These are phyloP conservation scores for Floccularia luteovirens DNA, from an alignment of 768 basidiomycete species.

Conservation along the genomic window DNA sequence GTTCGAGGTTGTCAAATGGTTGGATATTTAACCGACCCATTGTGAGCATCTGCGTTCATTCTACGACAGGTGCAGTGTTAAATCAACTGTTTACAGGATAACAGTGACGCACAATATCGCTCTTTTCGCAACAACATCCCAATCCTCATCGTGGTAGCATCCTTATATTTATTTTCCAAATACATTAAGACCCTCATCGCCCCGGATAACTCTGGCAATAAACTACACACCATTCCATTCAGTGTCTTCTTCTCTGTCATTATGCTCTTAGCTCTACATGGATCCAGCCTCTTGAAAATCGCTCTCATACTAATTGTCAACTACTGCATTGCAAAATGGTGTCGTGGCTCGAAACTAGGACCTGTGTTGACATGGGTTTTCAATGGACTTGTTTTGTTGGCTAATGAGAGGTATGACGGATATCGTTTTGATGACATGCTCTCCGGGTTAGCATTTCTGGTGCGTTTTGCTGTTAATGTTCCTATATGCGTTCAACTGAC, in stretches of 20 bases:
- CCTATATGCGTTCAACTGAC: background rate
- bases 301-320: constrained; percentile 63
- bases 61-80: background rate
- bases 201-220: constrained; percentile 13
- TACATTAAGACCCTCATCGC: constrained; percentile 31
- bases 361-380: constrained; percentile 68
- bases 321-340: constrained; percentile 50
- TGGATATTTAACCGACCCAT: constrained; percentile 80
- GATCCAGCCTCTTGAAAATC: constrained; percentile 74
- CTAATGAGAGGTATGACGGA: constrained; percentile 70
- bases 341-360: constrained; percentile 31
- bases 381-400: constrained; percentile 66
- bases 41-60: constrained; percentile 37
- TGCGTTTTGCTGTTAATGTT: constrained; percentile 29
- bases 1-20: constrained; percentile 50
- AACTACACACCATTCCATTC: constrained; percentile 42
- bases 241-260: constrained; percentile 51
- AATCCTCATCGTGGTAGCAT: constrained; percentile 39
- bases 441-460: constrained; percentile 49
- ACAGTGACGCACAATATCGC: constrained; percentile 87
- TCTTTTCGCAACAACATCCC: constrained; percentile 79
- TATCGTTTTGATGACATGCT: constrained; percentile 59
- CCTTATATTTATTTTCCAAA: constrained; percentile 51
- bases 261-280: constrained; percentile 73
- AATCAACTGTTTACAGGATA: constrained; percentile 52